Evolutionary conservation across 257 asterid genomes (phyloP).

Genomic region (Nicotiana knightiana): DNA sequence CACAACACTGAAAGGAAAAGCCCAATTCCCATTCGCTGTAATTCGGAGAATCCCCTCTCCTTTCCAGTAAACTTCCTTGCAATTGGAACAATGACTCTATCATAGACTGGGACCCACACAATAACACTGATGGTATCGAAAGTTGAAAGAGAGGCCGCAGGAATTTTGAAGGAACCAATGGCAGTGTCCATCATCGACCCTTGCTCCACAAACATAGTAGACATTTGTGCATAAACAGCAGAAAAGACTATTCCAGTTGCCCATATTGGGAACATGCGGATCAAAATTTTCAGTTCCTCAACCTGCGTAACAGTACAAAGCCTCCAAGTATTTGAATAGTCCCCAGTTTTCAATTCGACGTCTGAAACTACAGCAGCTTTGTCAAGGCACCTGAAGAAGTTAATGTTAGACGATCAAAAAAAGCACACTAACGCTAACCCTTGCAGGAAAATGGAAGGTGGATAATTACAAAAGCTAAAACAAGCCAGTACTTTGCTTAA

Average conservation of each 20-base stretch:
- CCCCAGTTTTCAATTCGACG: conserved; percentile 39
- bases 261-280: conserved; percentile 94
- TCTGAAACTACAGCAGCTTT: conserved; percentile 65
- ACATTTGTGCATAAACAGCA: conserved; percentile 88
- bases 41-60: conserved; percentile 65
- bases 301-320: conserved; percentile 89
- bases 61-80: conserved; percentile 66
- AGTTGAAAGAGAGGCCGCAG: conserved; percentile 81
- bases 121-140: conserved; percentile 81
- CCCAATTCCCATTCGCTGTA: conserved; percentile 87
- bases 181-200: conserved; percentile 88
- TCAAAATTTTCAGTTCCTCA: conserved; percentile 73
- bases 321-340: conserved; percentile 67
- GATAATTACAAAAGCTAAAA: background rate
- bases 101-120: conserved; percentile 85
- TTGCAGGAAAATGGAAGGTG: background rate
- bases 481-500: background rate
- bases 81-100: conserved; percentile 62
- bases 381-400: conserved; percentile 67
- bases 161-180: conserved; percentile 72
- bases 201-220: conserved; percentile 91
- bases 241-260: conserved; percentile 86
- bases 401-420: background rate
- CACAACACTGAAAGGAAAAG: conserved; percentile 60
- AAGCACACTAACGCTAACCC: background rate